Evolutionary conservation across 179 eudicot genomes (phyloP), one percentile per base, ranked within the genome.

Genomic region (Sideroxylon spinosum): DNA sequence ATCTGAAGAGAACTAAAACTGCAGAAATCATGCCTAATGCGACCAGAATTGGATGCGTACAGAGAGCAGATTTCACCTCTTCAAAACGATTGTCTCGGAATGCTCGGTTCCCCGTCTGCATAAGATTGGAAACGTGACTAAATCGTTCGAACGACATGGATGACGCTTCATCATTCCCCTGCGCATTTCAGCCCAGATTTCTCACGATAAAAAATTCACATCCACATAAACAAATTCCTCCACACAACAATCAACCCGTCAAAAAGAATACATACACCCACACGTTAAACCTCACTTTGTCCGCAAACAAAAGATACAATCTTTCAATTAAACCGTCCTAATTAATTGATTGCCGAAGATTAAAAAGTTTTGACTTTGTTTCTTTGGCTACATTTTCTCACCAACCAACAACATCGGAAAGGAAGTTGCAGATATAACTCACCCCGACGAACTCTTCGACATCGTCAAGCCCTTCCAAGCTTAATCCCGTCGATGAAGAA

Each of bases 21-120:
- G 59, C n/a, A 0, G 4, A 3, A 76, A 44, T 23, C 37, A 61
- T 60, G 11, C 22, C 20, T 2, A 44, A 55, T 29, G 32, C 9
- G 20, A 57, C 25, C 52, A 22, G 57, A 55, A 56, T 32, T 20
- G 46, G 16, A 55, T 68, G 50, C 23, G 14, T 4, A 10, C 16
- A 74, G 17, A 68, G 16, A 67, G 22, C 67, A 67, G 37, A 68
- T 9, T 28, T 73, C 46, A 93, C 99, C 98, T 91, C 95, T 80
- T 91, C 99, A 49, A 88, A 86, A 68, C 86, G 84, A 62, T 80
- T 78, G 6, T 82, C 86, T 23, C 92, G 90, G 68, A 89, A 93
- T 16, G 98, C 98, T 46, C 73, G 86, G 87, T 93, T 95, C 29
- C 97, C 99, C 74, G 48, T 66, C 78, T 89, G 86, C 86, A 93